Evolutionary conservation across 768 basidiomycete genomes (phyloP).

Genomic region (Pisolithus orientalis): DNA sequence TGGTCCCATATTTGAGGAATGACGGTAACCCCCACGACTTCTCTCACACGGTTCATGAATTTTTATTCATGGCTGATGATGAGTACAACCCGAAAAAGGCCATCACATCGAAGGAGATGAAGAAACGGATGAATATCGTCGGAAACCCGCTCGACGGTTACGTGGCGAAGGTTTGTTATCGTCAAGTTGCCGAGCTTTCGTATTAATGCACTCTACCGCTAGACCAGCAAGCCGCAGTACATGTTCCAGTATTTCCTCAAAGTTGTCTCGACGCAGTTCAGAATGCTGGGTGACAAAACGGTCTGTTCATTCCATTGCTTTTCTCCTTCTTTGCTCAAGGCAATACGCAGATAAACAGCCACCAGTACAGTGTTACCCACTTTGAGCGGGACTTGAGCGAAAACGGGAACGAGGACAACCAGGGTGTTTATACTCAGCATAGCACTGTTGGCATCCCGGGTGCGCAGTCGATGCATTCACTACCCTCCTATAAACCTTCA

Average conservation of each 20-base stretch:
- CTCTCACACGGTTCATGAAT: slow-evolving; percentile 76
- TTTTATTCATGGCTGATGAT: slow-evolving; percentile 77
- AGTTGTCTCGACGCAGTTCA: slow-evolving; percentile 94
- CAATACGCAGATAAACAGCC: slow-evolving; percentile 61
- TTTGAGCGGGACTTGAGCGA: slow-evolving; percentile 88
- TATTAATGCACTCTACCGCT: not conserved
- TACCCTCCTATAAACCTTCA: not conserved
- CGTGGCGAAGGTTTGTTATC: slow-evolving; percentile 45
- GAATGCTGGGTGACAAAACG: slow-evolving; percentile 66
- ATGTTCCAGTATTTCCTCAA: slow-evolving; percentile 99
- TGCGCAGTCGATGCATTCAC: slow-evolving; percentile 8
- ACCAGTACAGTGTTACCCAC: slow-evolving; percentile 94
- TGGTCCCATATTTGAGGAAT: slow-evolving; percentile 91
- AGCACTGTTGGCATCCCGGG: slow-evolving; percentile 70
- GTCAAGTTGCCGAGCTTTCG: not conserved
- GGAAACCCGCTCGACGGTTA: slow-evolving; percentile 72
- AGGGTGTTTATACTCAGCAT: slow-evolving; percentile 70
- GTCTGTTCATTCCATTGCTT: slow-evolving; percentile 34
- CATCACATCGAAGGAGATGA: slow-evolving; percentile 54
- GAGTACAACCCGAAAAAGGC: slow-evolving; percentile 71
- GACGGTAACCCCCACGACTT: slow-evolving; percentile 90
- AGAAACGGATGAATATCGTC: slow-evolving; percentile 63
- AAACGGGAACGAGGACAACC: slow-evolving; percentile 52
- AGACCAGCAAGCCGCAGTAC: slow-evolving; percentile 78
- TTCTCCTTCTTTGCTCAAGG: slow-evolving; percentile 3